These are phyloP conservation scores for Phlebiopsis flavidoalba DNA, from an alignment of 768 basidiomycete species.

Conservation along the genomic window DNA sequence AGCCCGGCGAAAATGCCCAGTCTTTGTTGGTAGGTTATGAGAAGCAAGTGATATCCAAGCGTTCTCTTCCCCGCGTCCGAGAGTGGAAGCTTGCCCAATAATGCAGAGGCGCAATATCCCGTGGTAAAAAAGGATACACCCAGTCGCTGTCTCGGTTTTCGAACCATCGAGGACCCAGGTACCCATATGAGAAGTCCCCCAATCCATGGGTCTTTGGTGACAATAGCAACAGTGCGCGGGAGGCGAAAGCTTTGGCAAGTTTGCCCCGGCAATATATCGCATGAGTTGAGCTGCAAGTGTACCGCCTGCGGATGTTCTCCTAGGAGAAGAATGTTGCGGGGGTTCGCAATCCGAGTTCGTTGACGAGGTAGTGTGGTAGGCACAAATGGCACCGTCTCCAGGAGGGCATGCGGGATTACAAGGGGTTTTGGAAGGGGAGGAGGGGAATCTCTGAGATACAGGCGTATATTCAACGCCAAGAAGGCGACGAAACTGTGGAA, in stretches of 20 bases:
- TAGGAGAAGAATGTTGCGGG: constrained; percentile 37
- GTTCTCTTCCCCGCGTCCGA: constrained; percentile 5
- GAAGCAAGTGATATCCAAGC: constrained; percentile 20
- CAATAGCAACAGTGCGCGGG: constrained; percentile 30
- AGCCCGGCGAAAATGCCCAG: constrained; percentile 20
- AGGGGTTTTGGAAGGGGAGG: constrained; percentile 31
- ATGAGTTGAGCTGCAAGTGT: constrained; percentile 37
- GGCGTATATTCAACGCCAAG: constrained; percentile 46
- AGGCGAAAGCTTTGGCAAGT: constrained; percentile 15
- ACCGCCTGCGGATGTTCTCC: constrained; percentile 57
- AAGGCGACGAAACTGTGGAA: constrained; percentile 18
- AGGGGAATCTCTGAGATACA: constrained; percentile 27
- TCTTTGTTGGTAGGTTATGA: neutral
- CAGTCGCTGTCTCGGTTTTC: constrained; percentile 9
- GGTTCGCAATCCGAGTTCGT: constrained; percentile 35
- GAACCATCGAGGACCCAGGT: constrained; percentile 2
- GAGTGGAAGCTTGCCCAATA: constrained; percentile 9
- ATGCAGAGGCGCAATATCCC: constrained; percentile 10
- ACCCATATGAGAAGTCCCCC: constrained; percentile 11
- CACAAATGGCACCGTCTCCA: constrained; percentile 49
- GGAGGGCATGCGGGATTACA: constrained; percentile 48
- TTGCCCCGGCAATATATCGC: constrained; percentile 29
- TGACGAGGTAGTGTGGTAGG: constrained; percentile 46
- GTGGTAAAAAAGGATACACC: constrained; percentile 8
- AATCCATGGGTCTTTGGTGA: constrained; percentile 27